Evolutionary conservation across 495 filamentous ascomycete species (phyloP).

Genomic region (Neurospora africana): DNA sequence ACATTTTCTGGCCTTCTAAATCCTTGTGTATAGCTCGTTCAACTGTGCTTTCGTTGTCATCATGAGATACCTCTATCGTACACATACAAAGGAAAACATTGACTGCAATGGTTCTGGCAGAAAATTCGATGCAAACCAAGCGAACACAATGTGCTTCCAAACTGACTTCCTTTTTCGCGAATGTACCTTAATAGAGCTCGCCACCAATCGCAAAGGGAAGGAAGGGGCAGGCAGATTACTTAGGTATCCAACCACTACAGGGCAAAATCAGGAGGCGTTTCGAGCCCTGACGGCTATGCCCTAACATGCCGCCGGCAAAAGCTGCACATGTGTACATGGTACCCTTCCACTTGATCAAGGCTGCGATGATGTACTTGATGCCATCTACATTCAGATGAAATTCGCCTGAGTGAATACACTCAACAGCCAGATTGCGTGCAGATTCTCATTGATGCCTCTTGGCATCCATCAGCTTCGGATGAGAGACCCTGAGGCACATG

Average conservation of each 20-base stretch:
- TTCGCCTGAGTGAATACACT: not conserved
- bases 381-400: not conserved
- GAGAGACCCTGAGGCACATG: not conserved
- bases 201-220: too few relatives aligned
- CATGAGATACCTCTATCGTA: not conserved
- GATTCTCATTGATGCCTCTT: not conserved
- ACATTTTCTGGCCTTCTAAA: not conserved
- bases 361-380: not conserved
- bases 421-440: not conserved
- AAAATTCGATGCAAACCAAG: not conserved
- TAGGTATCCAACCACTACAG: not conserved
- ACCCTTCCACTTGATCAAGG: not conserved
- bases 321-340: not conserved
- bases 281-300: not conserved
- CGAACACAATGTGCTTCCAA: not conserved
- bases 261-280: not conserved
- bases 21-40: not conserved
- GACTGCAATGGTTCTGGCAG: not conserved
- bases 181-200: too few relatives aligned
- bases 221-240: not conserved
- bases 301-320: not conserved
- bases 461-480: not conserved
- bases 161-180: too few relatives aligned
- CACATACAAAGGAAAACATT: not conserved
- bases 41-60: not conserved